Evolutionary conservation across 345 rosid genomes (phyloP), one percentile per base, ranked within the genome.

Genomic region (Citrus mangshanensis): DNA sequence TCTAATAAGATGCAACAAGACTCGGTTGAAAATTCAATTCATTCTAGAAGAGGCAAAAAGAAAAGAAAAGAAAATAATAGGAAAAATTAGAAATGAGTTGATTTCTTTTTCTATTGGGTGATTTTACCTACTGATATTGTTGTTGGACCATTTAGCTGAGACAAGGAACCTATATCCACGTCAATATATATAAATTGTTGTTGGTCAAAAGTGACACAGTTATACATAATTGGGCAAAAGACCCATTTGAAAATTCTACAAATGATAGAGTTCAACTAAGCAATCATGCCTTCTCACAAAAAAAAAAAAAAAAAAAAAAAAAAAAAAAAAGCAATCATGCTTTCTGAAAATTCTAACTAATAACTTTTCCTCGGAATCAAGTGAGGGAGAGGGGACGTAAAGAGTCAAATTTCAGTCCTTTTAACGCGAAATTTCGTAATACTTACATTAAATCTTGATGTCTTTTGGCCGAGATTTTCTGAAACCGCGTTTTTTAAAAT

Each of bases 401-500:
- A n/a, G 27, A 59, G 62, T 24, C 6, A 59, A 59, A 22, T 24
- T 59, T 59, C 4, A 59, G 62, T 7, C 27, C 62, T 3, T 1
- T 22, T 9, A 3, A 6, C 12, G 3, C 9, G 62, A 59, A 22
- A 59, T 24, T 22, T 59, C 62, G 27, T 9, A n/a, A 0, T 59
- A 59, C 0, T 59, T 24, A 59, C 27, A 0, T n/a, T 59, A 24
- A 59, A 22, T 22, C 0, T 3, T 4, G 22, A 54, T 2, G 21
- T 51, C 42, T 25, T 35, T 64, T 32, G 40, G 21, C 1, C 64
- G 12, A 34, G 28, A 32, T 9, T 61, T 63, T 32, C 32, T 7
- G 19, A 6, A 76, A 76, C 62, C 79, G 79, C 72, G 79, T 76
- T 67, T 35, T 35, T 76, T 55, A 21, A 27, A 18, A 14, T 4